Evolutionary conservation across 139 green algal genomes (phyloP).

Genomic region (Auxenochlorella pyrenoidosa): DNA sequence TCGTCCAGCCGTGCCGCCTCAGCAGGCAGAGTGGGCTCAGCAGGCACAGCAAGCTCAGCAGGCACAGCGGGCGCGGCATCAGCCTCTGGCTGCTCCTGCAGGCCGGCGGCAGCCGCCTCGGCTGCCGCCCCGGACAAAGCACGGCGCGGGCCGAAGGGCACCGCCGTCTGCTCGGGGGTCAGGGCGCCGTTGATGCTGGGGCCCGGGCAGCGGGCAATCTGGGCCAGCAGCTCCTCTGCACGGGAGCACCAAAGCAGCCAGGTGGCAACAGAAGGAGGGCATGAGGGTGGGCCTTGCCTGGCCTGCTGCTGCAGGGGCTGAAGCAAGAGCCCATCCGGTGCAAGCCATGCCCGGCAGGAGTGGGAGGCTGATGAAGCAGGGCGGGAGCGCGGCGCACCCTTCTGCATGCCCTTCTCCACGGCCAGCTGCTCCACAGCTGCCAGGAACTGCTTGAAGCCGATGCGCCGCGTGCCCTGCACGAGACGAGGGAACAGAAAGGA

Average conservation of each 20-base stretch:
- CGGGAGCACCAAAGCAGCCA: background rate
- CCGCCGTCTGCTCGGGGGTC: background rate
- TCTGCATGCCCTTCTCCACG: slow-evolving; percentile 43
- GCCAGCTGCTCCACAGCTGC: slow-evolving; percentile 61
- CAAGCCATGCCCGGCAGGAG: background rate
- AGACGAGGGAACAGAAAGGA: background rate
- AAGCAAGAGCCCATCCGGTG: background rate
- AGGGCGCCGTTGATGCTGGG: slow-evolving; percentile 8
- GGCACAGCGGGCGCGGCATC: background rate
- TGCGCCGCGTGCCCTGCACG: slow-evolving; percentile 58
- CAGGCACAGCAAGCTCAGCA: background rate
- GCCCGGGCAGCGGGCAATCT: background rate
- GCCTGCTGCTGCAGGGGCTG: too few relatives aligned
- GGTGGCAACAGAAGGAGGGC: background rate
- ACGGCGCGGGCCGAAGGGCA: background rate
- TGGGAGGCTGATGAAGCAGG: background rate
- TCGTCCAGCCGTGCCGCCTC: background rate
- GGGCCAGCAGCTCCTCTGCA: background rate
- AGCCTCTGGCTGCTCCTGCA: background rate
- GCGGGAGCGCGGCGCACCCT: background rate
- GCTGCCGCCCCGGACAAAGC: background rate
- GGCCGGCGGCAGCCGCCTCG: background rate
- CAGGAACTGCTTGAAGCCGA: slow-evolving; percentile 63
- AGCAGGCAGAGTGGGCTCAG: background rate
- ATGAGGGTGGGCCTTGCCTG: background rate